Evolutionary conservation across 1,284 basidiomycete species (phyloP), one percentile per base, ranked within the genome.

Genomic region (Pisolithus thermaeus): DNA sequence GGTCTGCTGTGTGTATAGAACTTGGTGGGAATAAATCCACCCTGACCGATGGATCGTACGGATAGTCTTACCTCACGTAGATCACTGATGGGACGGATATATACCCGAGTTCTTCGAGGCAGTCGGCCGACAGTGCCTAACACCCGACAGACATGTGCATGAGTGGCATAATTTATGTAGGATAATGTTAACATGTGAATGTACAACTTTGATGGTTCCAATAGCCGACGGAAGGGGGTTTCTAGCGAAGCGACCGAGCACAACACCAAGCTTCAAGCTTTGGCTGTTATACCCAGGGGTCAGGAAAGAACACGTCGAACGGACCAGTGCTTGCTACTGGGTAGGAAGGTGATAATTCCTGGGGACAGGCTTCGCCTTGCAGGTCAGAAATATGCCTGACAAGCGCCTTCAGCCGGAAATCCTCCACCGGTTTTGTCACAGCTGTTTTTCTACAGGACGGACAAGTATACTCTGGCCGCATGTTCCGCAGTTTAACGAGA

Each of bases 371-470:
- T 59, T 81, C 79, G 9, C 79, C 79, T 37, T 70, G 58, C 16
- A 72, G 71, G 22, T 64, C 65, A 3, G 76, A 76, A 12, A 83
- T 63, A 4, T 71, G 70, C 25, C 72, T 66, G 5, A 82, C 73
- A 23, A 87, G 55, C 2, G 71, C 65, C 65, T 87, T 88, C 47
- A 88, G 59, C 7, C 72, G 69, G 61, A 78, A 88, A 46, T 76
- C 75, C 61, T 87, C 81, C 0, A 75, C 70, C 0, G 86, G 86
- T 23, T 69, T 73, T 11, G 59, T 69, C 38, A 65, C 64, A 11
- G 83, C 74, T 8, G 61, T 58, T 44, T 72, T 69, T 41, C 86
- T 73, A 58, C 86, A 89, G 4, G 76, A 76, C 2, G 86, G 86
- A 52, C 86, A 89, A 2, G 78, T 79, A 59, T 83, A 87, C 30